Base-by-base conservation (phyloP, 2,329 filamentous ascomycete species). In the Basipetospora chlamydospora region DNA sequence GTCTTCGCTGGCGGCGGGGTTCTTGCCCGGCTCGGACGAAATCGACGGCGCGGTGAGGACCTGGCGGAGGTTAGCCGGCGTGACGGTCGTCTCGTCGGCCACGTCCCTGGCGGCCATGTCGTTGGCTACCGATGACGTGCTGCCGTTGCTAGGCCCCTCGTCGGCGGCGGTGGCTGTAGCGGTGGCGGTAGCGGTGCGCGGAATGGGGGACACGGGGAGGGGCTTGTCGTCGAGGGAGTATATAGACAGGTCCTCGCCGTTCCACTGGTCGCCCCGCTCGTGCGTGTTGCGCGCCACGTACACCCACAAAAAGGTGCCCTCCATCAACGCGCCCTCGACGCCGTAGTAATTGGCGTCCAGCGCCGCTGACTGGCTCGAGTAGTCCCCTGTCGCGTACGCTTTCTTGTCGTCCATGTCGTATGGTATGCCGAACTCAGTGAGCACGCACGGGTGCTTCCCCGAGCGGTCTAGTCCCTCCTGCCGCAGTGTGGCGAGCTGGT, bases 361-460 rank as follows among this genome's bases (percentile, higher is more conserved):
- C 6, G 90, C 90, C 2, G 83, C 76, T 23, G 80, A 82, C 54
- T 98, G 90, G 48, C 84, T 94, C 30, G 81, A 80, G 57, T 94
- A 98, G 55, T 98, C 83, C 6, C 92, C 90, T 5, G 85, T 94
- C 58, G 85, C 83, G 60, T 98, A 98, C 1, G 90, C 90, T 50
- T 90, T 69, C 57, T 94, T 87, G 45, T 94, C 78, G 50, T 98
- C 88, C 92, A 98, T 96, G 52, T 98, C 90, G 52, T 94, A 98
- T 0, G 90, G 90, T 40, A 98, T 95, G 6, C 90, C 90, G 49
- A 96, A 96, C 53, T 98, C 90, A 1, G 85, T 92, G 55, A 95
- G 75, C 4, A 98, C 60, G 47, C 86, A 85, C 0, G 90, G 90
- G 47, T 92, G 87, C 16, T 81, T 75, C 15, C 90, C 90, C 64